Evolutionary conservation across 1,284 basidiomycete genomes (phyloP), one percentile per base, ranked within the genome.

Genomic region (Ustilago hordei): DNA sequence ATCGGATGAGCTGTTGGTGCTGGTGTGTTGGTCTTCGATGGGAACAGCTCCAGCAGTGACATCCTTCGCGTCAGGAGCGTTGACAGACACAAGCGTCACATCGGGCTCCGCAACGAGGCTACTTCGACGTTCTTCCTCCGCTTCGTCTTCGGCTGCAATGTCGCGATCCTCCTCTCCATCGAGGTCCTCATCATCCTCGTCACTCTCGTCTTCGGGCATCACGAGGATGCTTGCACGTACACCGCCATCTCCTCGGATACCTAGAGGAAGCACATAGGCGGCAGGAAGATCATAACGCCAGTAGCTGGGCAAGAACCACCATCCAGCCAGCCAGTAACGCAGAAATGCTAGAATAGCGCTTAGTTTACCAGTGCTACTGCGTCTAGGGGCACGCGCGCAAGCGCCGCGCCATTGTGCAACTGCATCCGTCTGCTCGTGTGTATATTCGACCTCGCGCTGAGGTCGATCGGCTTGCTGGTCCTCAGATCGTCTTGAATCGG

Each of bases 211-310:
- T 31, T 78, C 77, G 2, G 78, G 75, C 58, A 78, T 60, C 19
- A 82, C 57, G 17, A 82, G 61, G 47, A 82, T 74, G 28, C 80
- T 80, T 23, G 81, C 75, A 12, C 78, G 63, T 35, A 83, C 78
- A 12, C 81, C 78, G 31, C 80, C 81, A 55, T 83, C 80, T 7
- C 71, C 74, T 4, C 80, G 48, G 32, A 83, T 81, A 5, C 81
- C 79, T n/a, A 83, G 54, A 9, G 80, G 81, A 35, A 80, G 47
- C 34, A 82, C 75, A 38, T 81, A 82, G 2, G 73, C 78, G 0
- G 69, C 78, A 0, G 71, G 80, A 7, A 80, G 54, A 15, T 69
- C 73, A 52, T 78, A 69, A 28, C 75, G 55, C 79, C 79, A 79
- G 35, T 74, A 69, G 50, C 61, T 55, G 3, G 79, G 79, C 31